Percentiles rank a stretch among this genome's conserved stretches.
These are phyloP conservation scores for Chlamydomonas sp. DNA, from an alignment of 139 green algal species.

Conservation along the genomic window DNA sequence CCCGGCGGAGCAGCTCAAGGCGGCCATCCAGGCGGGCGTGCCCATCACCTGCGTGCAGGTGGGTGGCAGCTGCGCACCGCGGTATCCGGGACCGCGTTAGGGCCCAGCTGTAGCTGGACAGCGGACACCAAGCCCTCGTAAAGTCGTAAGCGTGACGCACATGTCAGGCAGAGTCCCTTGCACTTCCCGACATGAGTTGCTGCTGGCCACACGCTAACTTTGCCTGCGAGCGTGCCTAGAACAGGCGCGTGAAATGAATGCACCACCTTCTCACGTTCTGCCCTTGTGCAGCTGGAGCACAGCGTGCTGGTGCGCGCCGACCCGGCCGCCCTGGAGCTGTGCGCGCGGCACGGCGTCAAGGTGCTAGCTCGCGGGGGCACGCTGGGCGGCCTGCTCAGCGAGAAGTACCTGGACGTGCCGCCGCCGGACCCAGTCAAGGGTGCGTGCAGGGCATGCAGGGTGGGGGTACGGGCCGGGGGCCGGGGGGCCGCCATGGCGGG, in stretches of 20 bases:
- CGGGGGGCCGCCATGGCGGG: no score
- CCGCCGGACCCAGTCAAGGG: slow-evolving; percentile 32
- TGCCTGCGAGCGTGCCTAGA: no score
- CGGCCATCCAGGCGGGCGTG: slow-evolving; percentile 57
- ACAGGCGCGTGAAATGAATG: no score
- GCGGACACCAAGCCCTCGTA: no score
- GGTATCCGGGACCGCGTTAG: no score
- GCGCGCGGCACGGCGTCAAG: slow-evolving; percentile 56
- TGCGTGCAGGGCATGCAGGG: not conserved
- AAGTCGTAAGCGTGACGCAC: no score
- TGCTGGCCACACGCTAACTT: no score
- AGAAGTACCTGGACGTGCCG: slow-evolving; percentile 54
- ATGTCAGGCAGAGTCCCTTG: no score
- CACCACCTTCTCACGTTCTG: not conserved
- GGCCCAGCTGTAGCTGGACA: no score
- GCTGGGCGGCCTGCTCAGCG: slow-evolving; percentile 52
- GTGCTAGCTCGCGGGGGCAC: slow-evolving; percentile 54
- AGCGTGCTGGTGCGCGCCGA: slow-evolving; percentile 39
- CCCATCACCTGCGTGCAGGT: slow-evolving; percentile 51
- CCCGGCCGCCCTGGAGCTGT: slow-evolving; percentile 39
- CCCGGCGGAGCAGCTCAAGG: slow-evolving; percentile 41
- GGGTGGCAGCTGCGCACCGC: not conserved
- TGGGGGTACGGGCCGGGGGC: no score
- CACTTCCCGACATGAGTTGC: no score
- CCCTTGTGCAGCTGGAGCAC: slow-evolving; percentile 34